Evolutionary conservation across 2,329 filamentous ascomycete species (phyloP).

Genomic region (Pseudogymnoascus sp.): DNA sequence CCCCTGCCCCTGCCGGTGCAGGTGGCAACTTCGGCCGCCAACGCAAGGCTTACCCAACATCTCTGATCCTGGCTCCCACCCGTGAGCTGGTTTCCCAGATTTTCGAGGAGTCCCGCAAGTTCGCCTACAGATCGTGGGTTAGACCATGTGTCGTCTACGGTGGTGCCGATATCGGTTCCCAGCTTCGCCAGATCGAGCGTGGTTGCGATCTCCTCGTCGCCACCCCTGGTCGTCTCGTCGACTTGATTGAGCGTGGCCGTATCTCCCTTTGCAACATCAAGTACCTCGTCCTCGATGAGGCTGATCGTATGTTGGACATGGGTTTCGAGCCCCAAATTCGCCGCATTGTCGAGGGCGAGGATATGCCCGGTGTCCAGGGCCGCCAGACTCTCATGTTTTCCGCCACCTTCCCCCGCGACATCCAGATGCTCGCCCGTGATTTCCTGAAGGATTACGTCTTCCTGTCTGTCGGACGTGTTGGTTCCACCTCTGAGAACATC

Average conservation of each 20-base stretch:
- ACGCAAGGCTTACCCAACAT: constrained; percentile 96
- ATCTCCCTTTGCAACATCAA: constrained; percentile 99
- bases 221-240: constrained; percentile 92
- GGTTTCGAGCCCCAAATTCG: constrained; percentile 99
- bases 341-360: constrained; percentile 94
- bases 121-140: constrained; percentile 97
- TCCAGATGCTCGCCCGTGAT: constrained; percentile 97
- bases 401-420: constrained; percentile 96
- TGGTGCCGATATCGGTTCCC: constrained; percentile 96
- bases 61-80: constrained; percentile 89
- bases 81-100: constrained; percentile 99
- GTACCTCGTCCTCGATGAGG: constrained; percentile 97
- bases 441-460: constrained; percentile 99
- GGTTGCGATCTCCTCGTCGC: constrained; percentile 92
- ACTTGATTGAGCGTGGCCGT: constrained; percentile 95
- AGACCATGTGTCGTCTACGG: constrained; percentile 97
- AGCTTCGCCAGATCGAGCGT: constrained; percentile 95
- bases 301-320: constrained; percentile 99
- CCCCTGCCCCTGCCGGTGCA: constrained; percentile 53
- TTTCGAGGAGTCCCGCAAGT: constrained; percentile 95
- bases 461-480: constrained; percentile 95
- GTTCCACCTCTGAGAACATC: constrained; percentile 99
- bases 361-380: constrained; percentile 77
- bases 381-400: constrained; percentile 99
- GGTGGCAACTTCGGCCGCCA: constrained; percentile 76